Evolutionary conservation across 2,329 filamentous ascomycete species (phyloP), one percentile per base, ranked within the genome.

Genomic region (Cladosporium sphaerospermum): DNA sequence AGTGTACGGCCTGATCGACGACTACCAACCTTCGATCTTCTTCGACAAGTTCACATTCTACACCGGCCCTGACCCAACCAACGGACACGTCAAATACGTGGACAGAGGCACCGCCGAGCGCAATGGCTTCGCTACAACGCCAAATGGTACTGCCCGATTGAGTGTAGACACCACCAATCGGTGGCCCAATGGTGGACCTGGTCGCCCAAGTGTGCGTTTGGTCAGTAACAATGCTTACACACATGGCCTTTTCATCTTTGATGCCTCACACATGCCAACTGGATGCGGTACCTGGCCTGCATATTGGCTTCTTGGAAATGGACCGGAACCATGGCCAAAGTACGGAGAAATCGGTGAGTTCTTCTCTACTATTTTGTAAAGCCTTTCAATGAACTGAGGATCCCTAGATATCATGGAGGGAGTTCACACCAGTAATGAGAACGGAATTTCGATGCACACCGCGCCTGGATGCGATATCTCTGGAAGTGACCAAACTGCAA

Each of bases 241-340:
- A 7, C 64, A 68, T 53, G 70, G 69, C 8, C 60, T 72, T 1
- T 72, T 72, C 60, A 61, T 72, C 34, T 58, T 71, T 18, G 68
- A 72, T 52, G 53, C 69, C 8, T 59, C 55, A 6, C 69, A 72
- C 54, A 71, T 71, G 65, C 69, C 70, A 0, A 62, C 53, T 28
- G 66, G 67, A 3, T 70, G 68, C 58, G 69, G 69, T 8, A 69
- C 67, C 9, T 73, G 71, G 71, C 71, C 71, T 2, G 68, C 69
- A 1, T 70, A 70, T 51, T 73, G 71, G 71, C 63, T 69, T 4
- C 56, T 69, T 16, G 70, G 69, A n/a, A 84, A 42, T 42, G 40
- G 48, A n/a, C 48, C 48, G 11, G 40, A 44, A 84, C 11, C 75
- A 64, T 47, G 69, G 68, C 67, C 67, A 64, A 9, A 45, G 44